Percentiles rank a stretch among this genome's conserved stretches.
Evolutionary conservation across 352 stramenopile species (phyloP).

Genomic region (Globisporangium heterothallicum): DNA sequence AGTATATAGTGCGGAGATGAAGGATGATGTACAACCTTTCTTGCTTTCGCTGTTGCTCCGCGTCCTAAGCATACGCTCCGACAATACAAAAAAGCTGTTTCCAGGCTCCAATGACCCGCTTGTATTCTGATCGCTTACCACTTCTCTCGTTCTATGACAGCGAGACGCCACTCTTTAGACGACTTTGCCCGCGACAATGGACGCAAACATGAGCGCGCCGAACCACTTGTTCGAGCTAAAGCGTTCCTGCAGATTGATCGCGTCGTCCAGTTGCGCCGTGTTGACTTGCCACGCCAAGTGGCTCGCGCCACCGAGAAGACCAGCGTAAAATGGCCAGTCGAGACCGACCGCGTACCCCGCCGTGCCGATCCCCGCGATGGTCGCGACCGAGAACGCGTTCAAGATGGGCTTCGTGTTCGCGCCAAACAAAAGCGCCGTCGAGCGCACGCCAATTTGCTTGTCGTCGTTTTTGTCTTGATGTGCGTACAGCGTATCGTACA

Average conservation of each 20-base stretch:
- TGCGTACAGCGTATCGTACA: slow-evolving; percentile 99
- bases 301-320: slow-evolving; percentile 76
- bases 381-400: slow-evolving; percentile 70
- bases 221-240: slow-evolving; percentile 95
- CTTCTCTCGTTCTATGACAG: too few relatives aligned
- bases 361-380: slow-evolving; percentile 58
- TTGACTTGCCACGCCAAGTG: slow-evolving; percentile 97
- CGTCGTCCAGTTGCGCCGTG: slow-evolving; percentile 93
- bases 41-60: slow-evolving; percentile 4
- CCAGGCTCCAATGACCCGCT: too few relatives aligned
- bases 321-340: slow-evolving; percentile 87
- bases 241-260: slow-evolving; percentile 88
- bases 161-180: slow-evolving; percentile 23
- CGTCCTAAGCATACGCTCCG: slow-evolving; percentile 6
- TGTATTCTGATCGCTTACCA: too few relatives aligned
- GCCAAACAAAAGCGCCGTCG: slow-evolving; percentile 94
- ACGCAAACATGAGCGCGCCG: slow-evolving; percentile 77
- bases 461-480: slow-evolving; percentile 99
- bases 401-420: slow-evolving; percentile 92
- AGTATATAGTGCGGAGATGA: too few relatives aligned
- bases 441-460: slow-evolving; percentile 92
- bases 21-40: too few relatives aligned
- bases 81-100: too few relatives aligned
- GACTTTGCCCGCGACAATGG: slow-evolving; percentile 73
- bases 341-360: slow-evolving; percentile 78